Evolutionary conservation across 352 stramenopile species (phyloP).

Genomic region (Vaucheria bursata): DNA sequence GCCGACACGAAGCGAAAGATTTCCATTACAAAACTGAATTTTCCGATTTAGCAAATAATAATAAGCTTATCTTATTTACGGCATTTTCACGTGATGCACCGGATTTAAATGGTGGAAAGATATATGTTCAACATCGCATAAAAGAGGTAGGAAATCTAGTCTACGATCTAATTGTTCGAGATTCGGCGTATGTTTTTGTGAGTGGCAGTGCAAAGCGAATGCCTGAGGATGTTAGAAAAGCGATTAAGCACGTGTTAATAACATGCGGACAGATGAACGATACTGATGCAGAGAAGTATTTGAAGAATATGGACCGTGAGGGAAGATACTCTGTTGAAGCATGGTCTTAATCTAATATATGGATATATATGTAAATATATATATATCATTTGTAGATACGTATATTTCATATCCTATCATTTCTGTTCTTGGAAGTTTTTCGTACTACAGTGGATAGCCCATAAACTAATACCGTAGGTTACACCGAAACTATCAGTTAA

Average conservation of each 20-base stretch:
- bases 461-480: no score
- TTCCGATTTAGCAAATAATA: conserved; percentile 43
- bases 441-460: no score
- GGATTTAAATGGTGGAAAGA: conserved; percentile 56
- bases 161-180: conserved; percentile 46
- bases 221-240: conserved; percentile 76
- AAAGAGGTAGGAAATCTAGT: conserved; percentile 55
- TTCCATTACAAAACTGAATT: conserved; percentile 75
- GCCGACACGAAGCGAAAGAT: conserved; percentile 63
- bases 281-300: conserved; percentile 10
- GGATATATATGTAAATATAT: no score
- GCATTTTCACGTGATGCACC: conserved; percentile 76
- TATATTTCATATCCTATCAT: no score
- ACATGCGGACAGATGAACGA: conserved; percentile 60
- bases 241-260: conserved; percentile 68
- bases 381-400: no score
- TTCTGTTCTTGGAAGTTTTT: no score
- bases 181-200: conserved; percentile 66
- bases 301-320: conserved; percentile 31
- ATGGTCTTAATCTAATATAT: conserved; percentile 35
- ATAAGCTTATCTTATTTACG: conserved; percentile 65
- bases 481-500: no score
- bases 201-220: conserved; percentile 79
- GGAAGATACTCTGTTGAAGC: conserved; percentile 22
- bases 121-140: conserved; percentile 79